phyloP scores from a whole-genome alignment of 192 early-diverging fungal species.

The Coemansia sp. region DNA sequence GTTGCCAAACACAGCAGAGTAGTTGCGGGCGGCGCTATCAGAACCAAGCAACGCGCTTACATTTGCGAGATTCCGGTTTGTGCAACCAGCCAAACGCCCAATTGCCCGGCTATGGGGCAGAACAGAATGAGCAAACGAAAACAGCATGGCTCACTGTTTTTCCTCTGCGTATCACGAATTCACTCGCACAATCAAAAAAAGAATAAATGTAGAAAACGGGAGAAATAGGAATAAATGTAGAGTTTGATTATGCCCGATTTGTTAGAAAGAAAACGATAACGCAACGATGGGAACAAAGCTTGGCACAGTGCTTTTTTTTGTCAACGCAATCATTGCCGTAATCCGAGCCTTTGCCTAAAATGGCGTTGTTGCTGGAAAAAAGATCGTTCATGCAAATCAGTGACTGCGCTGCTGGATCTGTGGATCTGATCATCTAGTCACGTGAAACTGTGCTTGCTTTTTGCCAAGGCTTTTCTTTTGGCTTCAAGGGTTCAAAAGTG shows the following conservation, averaged over 20 bases:
- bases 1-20: neutral
- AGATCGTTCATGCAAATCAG: neutral
- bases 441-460: neutral
- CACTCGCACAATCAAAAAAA: neutral
- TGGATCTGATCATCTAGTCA: neutral
- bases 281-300: neutral
- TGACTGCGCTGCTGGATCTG: neutral
- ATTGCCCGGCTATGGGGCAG: slow-evolving; percentile 10
- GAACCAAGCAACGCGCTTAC: neutral
- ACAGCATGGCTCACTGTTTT: slow-evolving; percentile 3
- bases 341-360: no score
- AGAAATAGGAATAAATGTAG: neutral
- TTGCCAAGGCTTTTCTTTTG: slow-evolving; percentile 2
- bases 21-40: neutral
- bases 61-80: neutral
- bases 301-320: neutral
- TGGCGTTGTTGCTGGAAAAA: no score
- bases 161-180: neutral
- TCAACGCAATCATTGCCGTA: neutral
- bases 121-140: slow-evolving; percentile 6
- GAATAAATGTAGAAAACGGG: neutral
- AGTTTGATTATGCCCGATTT: neutral
- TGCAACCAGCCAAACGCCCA: slow-evolving; percentile 1
- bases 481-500: no score
- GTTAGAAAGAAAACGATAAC: slow-evolving; percentile 4